Evolutionary conservation across 306 rosid genomes (phyloP).

Genomic region (Cicer judaicum): DNA sequence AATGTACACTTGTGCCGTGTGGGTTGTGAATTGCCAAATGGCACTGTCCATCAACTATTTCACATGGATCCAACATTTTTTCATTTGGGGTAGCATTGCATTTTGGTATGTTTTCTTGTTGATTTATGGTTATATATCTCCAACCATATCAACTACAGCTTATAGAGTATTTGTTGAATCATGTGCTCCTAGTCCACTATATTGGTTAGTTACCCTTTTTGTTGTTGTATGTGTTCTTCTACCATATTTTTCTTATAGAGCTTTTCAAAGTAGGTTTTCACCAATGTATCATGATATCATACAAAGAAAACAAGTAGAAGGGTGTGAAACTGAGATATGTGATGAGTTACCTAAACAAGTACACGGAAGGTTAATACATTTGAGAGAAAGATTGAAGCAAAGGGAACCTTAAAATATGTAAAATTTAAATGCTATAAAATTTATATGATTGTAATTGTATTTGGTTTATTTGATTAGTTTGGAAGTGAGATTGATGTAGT

Average conservation of each 20-base stretch:
- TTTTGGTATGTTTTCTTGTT: slow-evolving; percentile 80
- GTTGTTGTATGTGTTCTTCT: slow-evolving; percentile 68
- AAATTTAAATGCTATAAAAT: slow-evolving; percentile 4
- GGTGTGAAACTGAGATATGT: slow-evolving; percentile 44
- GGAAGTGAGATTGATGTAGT: slow-evolving; percentile 42
- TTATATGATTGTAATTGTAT: slow-evolving; percentile 28
- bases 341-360: slow-evolving; percentile 50
- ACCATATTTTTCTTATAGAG: slow-evolving; percentile 71
- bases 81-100: slow-evolving; percentile 86
- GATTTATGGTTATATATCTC: slow-evolving; percentile 66
- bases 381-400: slow-evolving; percentile 60
- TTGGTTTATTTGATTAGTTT: slow-evolving; percentile 48
- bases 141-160: slow-evolving; percentile 70
- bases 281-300: slow-evolving; percentile 84
- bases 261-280: slow-evolving; percentile 75
- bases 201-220: slow-evolving; percentile 73
- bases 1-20: slow-evolving; percentile 77
- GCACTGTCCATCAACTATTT: slow-evolving; percentile 88
- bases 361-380: slow-evolving; percentile 52
- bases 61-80: slow-evolving; percentile 91
- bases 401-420: slow-evolving; percentile 51
- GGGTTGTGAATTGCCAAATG: slow-evolving; percentile 93
- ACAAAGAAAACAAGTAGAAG: slow-evolving; percentile 60
- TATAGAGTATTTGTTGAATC: slow-evolving; percentile 79
- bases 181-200: slow-evolving; percentile 70